A percentile compares a stretch with the other conserved stretches of the same genome.
Evolutionary conservation across 805 yeast genomes (phyloP).

Genomic region (Cyberlindnera suaveolens): DNA sequence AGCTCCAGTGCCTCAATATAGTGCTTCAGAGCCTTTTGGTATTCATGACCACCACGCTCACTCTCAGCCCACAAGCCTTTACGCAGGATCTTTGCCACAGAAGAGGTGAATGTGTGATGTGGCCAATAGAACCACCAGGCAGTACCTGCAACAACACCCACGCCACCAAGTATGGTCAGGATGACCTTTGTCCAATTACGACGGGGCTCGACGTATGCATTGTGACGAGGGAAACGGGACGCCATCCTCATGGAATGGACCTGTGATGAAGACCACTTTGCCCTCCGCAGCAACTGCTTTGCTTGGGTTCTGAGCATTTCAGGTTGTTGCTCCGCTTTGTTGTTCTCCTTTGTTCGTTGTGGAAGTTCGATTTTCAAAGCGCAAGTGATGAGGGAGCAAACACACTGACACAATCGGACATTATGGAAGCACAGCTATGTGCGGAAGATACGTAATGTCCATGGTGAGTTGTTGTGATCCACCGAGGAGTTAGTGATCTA

Average conservation of each 20-base stretch:
- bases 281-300: background rate
- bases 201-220: slow-evolving; percentile 5
- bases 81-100: slow-evolving; percentile 67
- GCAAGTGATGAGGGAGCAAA: background rate
- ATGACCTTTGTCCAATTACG: slow-evolving; percentile 17
- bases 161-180: slow-evolving; percentile 18
- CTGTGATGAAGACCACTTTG: background rate
- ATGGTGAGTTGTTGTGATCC: slow-evolving; percentile 27
- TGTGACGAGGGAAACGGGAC: slow-evolving; percentile 9
- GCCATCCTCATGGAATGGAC: slow-evolving; percentile 2
- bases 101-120: slow-evolving; percentile 57
- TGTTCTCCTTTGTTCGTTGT: background rate
- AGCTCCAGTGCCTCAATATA: slow-evolving; percentile 71
- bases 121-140: slow-evolving; percentile 51
- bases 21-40: slow-evolving; percentile 57
- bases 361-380: background rate
- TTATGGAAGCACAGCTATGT: slow-evolving; percentile 33
- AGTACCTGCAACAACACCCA: slow-evolving; percentile 22
- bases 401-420: background rate
- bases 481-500: too few relatives aligned
- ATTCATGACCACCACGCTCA: slow-evolving; percentile 50
- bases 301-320: background rate
- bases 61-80: slow-evolving; percentile 82
- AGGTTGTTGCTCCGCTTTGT: too few relatives aligned
- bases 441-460: slow-evolving; percentile 55